phyloP scores from a whole-genome alignment of 306 rosid genomes.

The Vigna radiata region DNA sequence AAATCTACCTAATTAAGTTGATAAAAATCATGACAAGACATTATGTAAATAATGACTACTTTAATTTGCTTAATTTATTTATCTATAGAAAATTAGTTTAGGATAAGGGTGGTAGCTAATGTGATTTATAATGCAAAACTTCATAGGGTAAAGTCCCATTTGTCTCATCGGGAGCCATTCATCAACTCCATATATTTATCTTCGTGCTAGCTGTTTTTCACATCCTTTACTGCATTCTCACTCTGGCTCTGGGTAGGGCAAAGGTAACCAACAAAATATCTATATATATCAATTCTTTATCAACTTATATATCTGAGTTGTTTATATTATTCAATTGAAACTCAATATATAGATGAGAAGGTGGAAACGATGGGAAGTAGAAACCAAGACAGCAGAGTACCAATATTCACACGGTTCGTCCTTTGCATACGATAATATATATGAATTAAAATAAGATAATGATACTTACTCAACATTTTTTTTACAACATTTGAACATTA shows the following conservation, averaged over 20 bases:
- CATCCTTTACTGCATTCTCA: slow-evolving; percentile 71
- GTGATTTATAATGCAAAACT: background rate
- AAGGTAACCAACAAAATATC: slow-evolving; percentile 52
- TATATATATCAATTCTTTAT: background rate
- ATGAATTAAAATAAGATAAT: too few relatives aligned
- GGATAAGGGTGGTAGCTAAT: background rate
- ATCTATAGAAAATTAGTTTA: too few relatives aligned
- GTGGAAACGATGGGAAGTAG: slow-evolving; percentile 16
- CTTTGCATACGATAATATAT: too few relatives aligned
- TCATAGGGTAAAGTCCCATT: slow-evolving; percentile 18
- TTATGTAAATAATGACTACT: too few relatives aligned
- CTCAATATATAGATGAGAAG: slow-evolving; percentile 8
- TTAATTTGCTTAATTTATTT: too few relatives aligned
- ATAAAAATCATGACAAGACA: too few relatives aligned
- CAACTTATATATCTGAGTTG: background rate
- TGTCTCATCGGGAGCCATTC: slow-evolving; percentile 5
- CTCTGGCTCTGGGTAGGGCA: slow-evolving; percentile 70
- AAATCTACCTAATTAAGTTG: too few relatives aligned
- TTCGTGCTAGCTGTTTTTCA: slow-evolving; percentile 80
- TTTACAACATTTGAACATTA: too few relatives aligned
- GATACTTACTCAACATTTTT: too few relatives aligned
- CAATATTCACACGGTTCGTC: slow-evolving; percentile 1
- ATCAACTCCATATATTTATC: slow-evolving; percentile 84
- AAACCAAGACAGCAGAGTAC: slow-evolving; percentile 1
- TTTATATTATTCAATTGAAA: background rate